A percentile compares a stretch with the other conserved stretches of the same genome.
Conservation (phyloP, 2,329 filamentous ascomycete species). For the Paramyrothecium roridum region DNA sequence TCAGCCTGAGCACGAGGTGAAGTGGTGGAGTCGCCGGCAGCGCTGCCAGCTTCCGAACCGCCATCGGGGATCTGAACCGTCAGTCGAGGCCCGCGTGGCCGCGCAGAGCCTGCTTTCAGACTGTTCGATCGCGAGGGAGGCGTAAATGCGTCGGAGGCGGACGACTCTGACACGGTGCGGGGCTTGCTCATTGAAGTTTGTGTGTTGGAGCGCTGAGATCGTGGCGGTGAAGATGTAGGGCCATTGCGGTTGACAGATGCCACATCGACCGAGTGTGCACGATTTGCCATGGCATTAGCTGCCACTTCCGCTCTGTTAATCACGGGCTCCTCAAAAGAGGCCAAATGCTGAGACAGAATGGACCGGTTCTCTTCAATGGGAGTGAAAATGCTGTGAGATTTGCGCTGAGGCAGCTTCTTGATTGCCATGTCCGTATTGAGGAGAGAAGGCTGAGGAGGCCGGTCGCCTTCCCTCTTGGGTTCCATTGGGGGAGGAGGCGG, state of each 20-base stretch:
- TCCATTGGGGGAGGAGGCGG: constrained; percentile 51
- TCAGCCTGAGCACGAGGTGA: constrained; percentile 59
- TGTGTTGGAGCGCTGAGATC: constrained; percentile 47
- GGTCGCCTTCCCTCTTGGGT: constrained; percentile 44
- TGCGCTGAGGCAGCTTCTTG: constrained; percentile 68
- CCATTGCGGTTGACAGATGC: constrained; percentile 51
- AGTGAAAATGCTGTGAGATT: constrained; percentile 92
- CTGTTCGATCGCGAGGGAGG: constrained; percentile 80
- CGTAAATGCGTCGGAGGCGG: constrained; percentile 64
- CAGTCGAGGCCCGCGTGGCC: constrained; percentile 74
- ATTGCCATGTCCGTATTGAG: constrained; percentile 50
- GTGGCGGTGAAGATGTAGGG: constrained; percentile 53
- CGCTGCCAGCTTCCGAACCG: constrained; percentile 71
- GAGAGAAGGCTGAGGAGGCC: constrained; percentile 41
- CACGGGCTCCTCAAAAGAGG: constrained; percentile 55
- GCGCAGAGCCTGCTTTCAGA: constrained; percentile 63
- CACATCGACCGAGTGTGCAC: constrained; percentile 65
- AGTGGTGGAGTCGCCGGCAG: constrained; percentile 65
- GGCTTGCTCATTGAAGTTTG: constrained; percentile 42
- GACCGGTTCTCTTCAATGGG: constrained; percentile 93
- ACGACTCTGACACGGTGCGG: constrained; percentile 53
- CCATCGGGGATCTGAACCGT: constrained; percentile 96
- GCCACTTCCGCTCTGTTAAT: constrained; percentile 21
- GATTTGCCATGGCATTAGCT: constrained; percentile 29
- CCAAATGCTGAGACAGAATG: constrained; percentile 80